Base-by-base conservation (phyloP, 2,329 filamentous ascomycete genomes). In the Trichoderma oligosporum region DNA sequence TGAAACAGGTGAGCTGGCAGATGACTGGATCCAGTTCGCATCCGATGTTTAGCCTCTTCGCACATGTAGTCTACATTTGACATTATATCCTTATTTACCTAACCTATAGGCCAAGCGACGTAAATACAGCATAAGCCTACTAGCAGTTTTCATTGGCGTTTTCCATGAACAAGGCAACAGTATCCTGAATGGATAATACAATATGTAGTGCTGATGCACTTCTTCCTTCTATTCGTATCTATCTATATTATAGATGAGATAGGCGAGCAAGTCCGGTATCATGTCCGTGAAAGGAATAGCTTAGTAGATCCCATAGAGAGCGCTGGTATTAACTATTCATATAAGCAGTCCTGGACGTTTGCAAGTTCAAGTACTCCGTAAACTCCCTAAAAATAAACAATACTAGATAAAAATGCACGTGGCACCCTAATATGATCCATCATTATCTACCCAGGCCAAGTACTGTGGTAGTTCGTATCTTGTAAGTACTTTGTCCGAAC, bases 31-130 rank as follows among this genome's bases (percentile, higher is more conserved):
- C 25, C 42, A 29, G 9, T 11, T 25, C 24, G 16, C 53, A 25
- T 56, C 53, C 53, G 53, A 56, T n/a, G 44, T 56, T 56, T 56
- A 48, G 42, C 53, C 53, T 29, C 16, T n/a, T 9, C 16, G 38
- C 22, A 11, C 8, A 20, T n/a, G 29, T 11, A n/a, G 31, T n/a
- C 6, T 11, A 11, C 27, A 6, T 11, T 11, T 31, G 27, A 31
- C 27, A 31, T 31, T 31, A n/a, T n/a, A n/a, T n/a, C n/a, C n/a
- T n/a, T n/a, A n/a, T n/a, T n/a, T n/a, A n/a, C n/a, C n/a, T n/a
- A n/a, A n/a, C n/a, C n/a, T n/a, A n/a, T n/a, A n/a, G n/a, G n/a
- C n/a, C n/a, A n/a, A n/a, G n/a, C n/a, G n/a, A n/a, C n/a, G n/a
- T n/a, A n/a, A n/a, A n/a, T n/a, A n/a, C n/a, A n/a, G n/a, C n/a